These are phyloP conservation scores for Sicyos baderoa DNA, from an alignment of 306 rosid species.

Conservation along the genomic window DNA sequence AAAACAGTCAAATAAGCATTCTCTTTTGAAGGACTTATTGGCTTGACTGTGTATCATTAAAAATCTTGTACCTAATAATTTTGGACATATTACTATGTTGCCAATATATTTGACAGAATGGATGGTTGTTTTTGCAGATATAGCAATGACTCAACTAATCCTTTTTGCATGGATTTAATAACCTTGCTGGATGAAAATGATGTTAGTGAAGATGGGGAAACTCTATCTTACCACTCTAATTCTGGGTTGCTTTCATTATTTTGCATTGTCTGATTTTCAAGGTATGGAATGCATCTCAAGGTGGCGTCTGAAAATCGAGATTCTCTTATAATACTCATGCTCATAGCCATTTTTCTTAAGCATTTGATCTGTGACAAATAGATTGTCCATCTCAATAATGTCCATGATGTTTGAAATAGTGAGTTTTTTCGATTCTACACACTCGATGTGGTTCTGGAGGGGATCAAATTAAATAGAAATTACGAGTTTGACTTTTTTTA, in stretches of 20 bases:
- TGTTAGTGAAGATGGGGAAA: slow-evolving; percentile 41
- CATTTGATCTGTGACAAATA: neutral
- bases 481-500: neutral
- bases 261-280: slow-evolving; percentile 58
- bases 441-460: neutral
- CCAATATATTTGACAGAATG: neutral
- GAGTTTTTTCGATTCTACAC: neutral
- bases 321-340: neutral
- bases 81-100: slow-evolving; percentile 1
- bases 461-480: neutral
- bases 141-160: slow-evolving; percentile 23
- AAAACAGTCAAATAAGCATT: no score
- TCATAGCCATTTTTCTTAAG: neutral
- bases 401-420: neutral
- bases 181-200: slow-evolving; percentile 22
- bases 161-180: slow-evolving; percentile 23
- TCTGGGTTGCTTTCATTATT: slow-evolving; percentile 48
- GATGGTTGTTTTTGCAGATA: slow-evolving; percentile 33
- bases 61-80: neutral
- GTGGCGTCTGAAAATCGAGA: slow-evolving; percentile 1
- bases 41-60: neutral
- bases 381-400: neutral
- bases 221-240: slow-evolving; percentile 34
- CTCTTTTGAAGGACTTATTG: neutral
- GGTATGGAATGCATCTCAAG: slow-evolving; percentile 34